phyloP scores from a whole-genome alignment of 1,139 yeast genomes.

The Saccharomyces hybrid region DNA sequence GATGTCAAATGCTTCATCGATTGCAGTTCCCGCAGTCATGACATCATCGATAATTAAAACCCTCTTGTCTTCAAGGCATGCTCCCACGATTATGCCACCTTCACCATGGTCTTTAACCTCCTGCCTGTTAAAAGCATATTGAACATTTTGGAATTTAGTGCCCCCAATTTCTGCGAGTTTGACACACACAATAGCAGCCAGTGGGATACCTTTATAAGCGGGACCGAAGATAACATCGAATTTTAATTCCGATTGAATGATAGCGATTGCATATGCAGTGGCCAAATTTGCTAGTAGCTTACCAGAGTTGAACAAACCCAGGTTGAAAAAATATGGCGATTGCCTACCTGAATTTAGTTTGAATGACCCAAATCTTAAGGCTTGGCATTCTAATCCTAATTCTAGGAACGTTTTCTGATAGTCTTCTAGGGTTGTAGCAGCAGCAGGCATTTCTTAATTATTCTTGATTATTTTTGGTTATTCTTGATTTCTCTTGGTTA shows the following conservation, averaged over 20 bases:
- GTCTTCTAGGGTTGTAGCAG: constrained; percentile 30
- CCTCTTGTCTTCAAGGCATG: constrained; percentile 57
- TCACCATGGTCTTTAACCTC: constrained; percentile 98
- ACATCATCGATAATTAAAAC: constrained; percentile 89
- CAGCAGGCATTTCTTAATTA: not conserved
- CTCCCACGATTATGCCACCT: constrained; percentile 92
- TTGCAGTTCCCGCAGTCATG: constrained; percentile 97
- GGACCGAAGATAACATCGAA: constrained; percentile 94
- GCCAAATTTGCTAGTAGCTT: constrained; percentile 70
- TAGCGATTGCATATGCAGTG: constrained; percentile 79
- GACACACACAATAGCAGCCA: constrained; percentile 86
- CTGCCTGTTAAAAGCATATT: constrained; percentile 73
- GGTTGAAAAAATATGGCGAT: constrained; percentile 95
- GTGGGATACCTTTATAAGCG: constrained; percentile 96
- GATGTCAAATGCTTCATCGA: constrained; percentile 83
- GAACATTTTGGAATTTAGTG: constrained; percentile 53
- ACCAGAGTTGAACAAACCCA: constrained; percentile 86
- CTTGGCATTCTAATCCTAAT: constrained; percentile 69
- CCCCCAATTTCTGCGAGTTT: constrained; percentile 86
- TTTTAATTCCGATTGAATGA: constrained; percentile 67
- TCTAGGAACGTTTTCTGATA: constrained; percentile 66
- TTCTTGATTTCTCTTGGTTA: not conserved
- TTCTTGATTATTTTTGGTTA: not conserved
- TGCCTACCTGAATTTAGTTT: constrained; percentile 84
- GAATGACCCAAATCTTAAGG: constrained; percentile 79